Evolutionary conservation across 495 filamentous ascomycete species (phyloP).

Genomic region (Lophiotrema nucula): DNA sequence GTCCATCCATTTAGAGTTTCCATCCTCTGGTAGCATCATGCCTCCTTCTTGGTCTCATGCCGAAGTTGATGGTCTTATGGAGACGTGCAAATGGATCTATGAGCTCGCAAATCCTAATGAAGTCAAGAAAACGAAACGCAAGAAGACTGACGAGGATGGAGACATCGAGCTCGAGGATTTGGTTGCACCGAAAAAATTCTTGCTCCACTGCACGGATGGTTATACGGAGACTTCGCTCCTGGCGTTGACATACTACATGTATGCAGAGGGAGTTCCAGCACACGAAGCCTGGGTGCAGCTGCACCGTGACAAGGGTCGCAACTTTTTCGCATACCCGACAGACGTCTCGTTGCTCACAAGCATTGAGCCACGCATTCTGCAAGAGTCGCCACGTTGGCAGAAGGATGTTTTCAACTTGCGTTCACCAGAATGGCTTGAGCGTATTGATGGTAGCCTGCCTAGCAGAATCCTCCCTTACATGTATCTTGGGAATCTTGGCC

Average conservation of each 20-base stretch:
- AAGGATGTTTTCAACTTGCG: constrained; percentile 22
- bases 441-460: constrained; percentile 87
- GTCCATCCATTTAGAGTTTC: constrained; percentile 72
- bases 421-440: constrained; percentile 75
- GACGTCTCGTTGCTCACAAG: constrained; percentile 77
- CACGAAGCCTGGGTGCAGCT: constrained; percentile 84
- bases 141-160: constrained; percentile 37
- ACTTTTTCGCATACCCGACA: constrained; percentile 93
- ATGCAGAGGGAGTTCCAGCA: constrained; percentile 73
- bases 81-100: constrained; percentile 87
- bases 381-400: constrained; percentile 46
- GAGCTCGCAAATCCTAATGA: constrained; percentile 62
- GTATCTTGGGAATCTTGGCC: constrained; percentile 88
- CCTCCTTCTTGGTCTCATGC: constrained; percentile 74
- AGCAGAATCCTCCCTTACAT: constrained; percentile 89
- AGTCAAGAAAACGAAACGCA: constrained; percentile 38
- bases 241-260: constrained; percentile 87
- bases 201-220: constrained; percentile 92
- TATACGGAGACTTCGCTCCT: constrained; percentile 93
- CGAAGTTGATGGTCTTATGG: constrained; percentile 78
- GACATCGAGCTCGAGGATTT: constrained; percentile 46
- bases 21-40: constrained; percentile 86
- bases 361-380: constrained; percentile 70
- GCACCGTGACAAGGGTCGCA: constrained; percentile 76
- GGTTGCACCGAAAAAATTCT: constrained; percentile 51